phyloP scores from a whole-genome alignment of 1,284 basidiomycete genomes.

The Pseudozyma hubeiensis region DNA sequence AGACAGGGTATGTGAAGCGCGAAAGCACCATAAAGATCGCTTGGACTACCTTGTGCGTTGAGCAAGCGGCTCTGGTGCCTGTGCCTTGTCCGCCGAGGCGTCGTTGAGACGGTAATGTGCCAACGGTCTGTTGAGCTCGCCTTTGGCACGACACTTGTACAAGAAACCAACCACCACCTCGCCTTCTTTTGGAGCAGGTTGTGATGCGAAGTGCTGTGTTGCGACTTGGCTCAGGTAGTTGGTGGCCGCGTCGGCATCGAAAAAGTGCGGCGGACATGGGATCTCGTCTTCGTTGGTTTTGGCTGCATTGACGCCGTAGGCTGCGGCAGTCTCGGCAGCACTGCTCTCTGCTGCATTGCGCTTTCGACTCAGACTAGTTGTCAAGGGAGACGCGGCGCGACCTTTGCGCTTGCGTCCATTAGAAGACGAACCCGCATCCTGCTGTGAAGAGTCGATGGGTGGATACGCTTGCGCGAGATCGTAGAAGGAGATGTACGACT shows the following conservation, averaged over 20 bases:
- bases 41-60: conserved; percentile 20
- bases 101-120: conserved; percentile 45
- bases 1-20: neutral
- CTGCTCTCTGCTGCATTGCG: conserved; percentile 26
- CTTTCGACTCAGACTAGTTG: conserved; percentile 25
- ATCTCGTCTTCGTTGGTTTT: conserved; percentile 42
- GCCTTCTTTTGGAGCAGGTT: conserved; percentile 61
- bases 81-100: conserved; percentile 20
- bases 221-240: conserved; percentile 56
- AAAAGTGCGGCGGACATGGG: conserved; percentile 55
- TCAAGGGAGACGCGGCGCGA: conserved; percentile 22
- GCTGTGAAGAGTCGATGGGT: conserved; percentile 40
- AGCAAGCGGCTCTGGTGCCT: conserved; percentile 4
- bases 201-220: conserved; percentile 52
- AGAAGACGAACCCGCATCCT: conserved; percentile 14
- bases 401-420: conserved; percentile 39
- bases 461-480: conserved; percentile 55
- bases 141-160: conserved; percentile 58
- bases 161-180: conserved; percentile 63
- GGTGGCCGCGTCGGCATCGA: conserved; percentile 55
- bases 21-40: neutral
- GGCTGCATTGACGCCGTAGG: conserved; percentile 12
- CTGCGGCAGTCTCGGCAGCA: conserved; percentile 29
- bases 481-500: conserved; percentile 57
- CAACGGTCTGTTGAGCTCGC: conserved; percentile 51